Evolutionary conservation across 306 rosid genomes (phyloP).

Genomic region (Chamaecrista fasciculata): DNA sequence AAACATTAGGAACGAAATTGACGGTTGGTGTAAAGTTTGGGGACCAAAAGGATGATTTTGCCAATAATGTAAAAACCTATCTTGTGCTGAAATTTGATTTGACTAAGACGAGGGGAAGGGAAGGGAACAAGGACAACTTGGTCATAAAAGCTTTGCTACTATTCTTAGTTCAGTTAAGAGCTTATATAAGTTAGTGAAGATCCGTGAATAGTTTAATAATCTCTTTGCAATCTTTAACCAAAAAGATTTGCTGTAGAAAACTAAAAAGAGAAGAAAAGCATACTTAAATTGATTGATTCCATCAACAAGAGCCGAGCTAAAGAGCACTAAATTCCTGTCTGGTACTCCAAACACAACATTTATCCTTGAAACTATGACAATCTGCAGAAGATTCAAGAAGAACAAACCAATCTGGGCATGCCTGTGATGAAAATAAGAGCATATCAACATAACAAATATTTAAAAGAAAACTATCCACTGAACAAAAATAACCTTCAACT

Average conservation of each 20-base stretch:
- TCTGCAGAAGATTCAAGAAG: constrained; percentile 54
- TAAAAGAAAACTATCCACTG: neutral
- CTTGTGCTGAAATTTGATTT: neutral
- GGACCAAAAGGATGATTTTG: too few relatives aligned
- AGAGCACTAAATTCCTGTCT: constrained; percentile 63
- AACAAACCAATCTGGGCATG: constrained; percentile 64
- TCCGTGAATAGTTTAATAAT: neutral
- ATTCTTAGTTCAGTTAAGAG: neutral
- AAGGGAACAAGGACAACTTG: neutral
- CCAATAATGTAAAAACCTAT: neutral
- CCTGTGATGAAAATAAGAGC: constrained; percentile 45
- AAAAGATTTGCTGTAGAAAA: neutral
- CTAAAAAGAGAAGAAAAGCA: constrained; percentile 33
- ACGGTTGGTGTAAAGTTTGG: too few relatives aligned
- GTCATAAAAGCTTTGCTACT: too few relatives aligned
- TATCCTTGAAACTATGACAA: constrained; percentile 56
- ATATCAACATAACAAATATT: constrained; percentile 24
- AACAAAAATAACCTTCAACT: neutral
- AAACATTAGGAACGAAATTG: too few relatives aligned
- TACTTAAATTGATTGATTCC: constrained; percentile 82
- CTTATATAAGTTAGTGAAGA: neutral
- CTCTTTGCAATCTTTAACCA: neutral
- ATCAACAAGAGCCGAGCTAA: constrained; percentile 70
- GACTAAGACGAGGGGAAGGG: neutral
- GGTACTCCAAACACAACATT: constrained; percentile 59